Evolutionary conservation across 2,329 filamentous ascomycete genomes (phyloP), one percentile per base, ranked within the genome.

Genomic region (Chrysosporium queenslandicum): DNA sequence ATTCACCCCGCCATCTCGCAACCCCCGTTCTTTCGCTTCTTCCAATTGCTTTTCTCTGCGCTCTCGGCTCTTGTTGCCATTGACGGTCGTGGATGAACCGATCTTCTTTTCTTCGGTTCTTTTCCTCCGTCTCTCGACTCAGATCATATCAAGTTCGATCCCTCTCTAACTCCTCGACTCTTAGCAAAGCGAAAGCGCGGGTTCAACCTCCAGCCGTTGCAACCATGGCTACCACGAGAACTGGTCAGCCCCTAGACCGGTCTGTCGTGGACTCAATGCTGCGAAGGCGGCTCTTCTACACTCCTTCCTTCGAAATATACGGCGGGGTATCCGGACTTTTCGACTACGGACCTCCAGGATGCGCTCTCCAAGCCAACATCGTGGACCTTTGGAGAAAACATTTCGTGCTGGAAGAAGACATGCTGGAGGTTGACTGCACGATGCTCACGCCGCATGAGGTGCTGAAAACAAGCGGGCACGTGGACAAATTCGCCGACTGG

Each of bases 401-500:
- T 74, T 95, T 95, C 67, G 82, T 95, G 57, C 77, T 94, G 54
- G 85, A 90, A 74, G 89, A 95, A 75, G 86, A 94, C 67, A 95
- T 95, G 88, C 81, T 94, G 60, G 88, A 94, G 74, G 82, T 95
- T 59, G 90, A 95, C 74, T 94, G 88, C 74, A 92, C 87, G 36
- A 92, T 91, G 72, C 72, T 98, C 65, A 98, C 92, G 37, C 92
- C 92, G 30, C 82, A 92, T 64, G 86, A 92, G 45, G 87, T 98
- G 34, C 80, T 98, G 65, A 94, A 97, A 79, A 95, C 91, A 50
- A 87, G 82, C 68, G 92, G 92, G 58, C 92, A 98, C 73, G 92
- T 97, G 59, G 91, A 96, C 71, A 94, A 94, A 72, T 97, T 97
- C 66, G 86, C 88, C 71, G 91, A 97, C 70, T 97, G 87, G 87